phyloP scores from a whole-genome alignment of 768 basidiomycete species.

The Coprinopsis cinerea region DNA sequence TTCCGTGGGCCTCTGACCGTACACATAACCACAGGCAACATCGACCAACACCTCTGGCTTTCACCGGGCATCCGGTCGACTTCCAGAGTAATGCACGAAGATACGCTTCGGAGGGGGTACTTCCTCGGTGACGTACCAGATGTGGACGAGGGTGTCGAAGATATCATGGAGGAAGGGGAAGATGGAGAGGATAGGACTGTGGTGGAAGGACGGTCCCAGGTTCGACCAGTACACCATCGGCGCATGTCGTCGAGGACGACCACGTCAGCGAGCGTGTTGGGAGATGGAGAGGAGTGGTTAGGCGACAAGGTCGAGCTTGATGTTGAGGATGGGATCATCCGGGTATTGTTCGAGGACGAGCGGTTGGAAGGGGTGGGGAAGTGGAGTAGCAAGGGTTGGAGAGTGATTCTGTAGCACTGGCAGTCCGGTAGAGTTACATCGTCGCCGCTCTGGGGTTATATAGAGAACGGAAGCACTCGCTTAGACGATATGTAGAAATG shows the following conservation, averaged over 20 bases:
- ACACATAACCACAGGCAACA: slow-evolving; percentile 1
- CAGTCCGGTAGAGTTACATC: too few relatives aligned
- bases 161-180: background rate
- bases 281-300: slow-evolving; percentile 3
- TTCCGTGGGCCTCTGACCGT: slow-evolving; percentile 3
- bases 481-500: too few relatives aligned
- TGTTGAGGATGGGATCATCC: slow-evolving; percentile 10
- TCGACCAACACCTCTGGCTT: slow-evolving; percentile 4
- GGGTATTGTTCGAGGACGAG: slow-evolving; percentile 12
- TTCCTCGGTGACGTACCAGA: slow-evolving; percentile 4
- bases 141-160: background rate
- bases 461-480: too few relatives aligned
- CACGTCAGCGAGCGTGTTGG: background rate
- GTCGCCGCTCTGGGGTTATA: too few relatives aligned
- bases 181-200: background rate
- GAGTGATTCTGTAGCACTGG: too few relatives aligned
- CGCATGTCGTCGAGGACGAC: background rate
- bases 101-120: background rate
- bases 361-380: background rate
- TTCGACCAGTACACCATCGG: too few relatives aligned
- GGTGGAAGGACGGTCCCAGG: background rate
- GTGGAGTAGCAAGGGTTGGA: background rate
- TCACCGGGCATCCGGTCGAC: background rate
- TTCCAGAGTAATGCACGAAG: slow-evolving; percentile 2
- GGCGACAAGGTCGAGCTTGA: slow-evolving; percentile 12